Evolutionary conservation across 108 stramenopile genomes (phyloP), one percentile per base, ranked within the genome.

Genomic region (Discostella stelligeroides): DNA sequence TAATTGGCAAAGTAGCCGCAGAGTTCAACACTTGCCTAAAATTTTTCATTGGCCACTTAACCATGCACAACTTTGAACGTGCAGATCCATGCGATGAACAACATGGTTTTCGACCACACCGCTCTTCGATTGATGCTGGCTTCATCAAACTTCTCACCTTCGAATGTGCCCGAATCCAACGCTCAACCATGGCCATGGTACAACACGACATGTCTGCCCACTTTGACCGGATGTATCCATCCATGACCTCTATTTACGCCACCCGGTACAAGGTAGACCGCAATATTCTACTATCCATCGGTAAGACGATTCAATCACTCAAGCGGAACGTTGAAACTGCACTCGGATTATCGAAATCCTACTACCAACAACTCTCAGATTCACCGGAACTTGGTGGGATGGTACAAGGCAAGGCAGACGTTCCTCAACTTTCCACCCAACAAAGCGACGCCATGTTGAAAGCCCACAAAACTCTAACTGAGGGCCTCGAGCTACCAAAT

Each of bases 1-100:
- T 75, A 1, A 75, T 75, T 2, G 66, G 48, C 2, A 13, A 66
- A 29, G 15, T 67, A 3, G 47, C 40, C n/a, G 49, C 62, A 7
- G 72, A 73, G 5, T 64, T 73, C 56, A 73, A 73, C 17, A 73
- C 72, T 42, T 40, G 53, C 25, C n/a, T 73, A 6, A 64, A 73
- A 39, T 24, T 54, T 10, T 29, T 55, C 34, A 63, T 73, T 24
- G 49, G 56, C 7, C 18, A 48, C 11, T 12, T 60, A 28, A 4
- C 65, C 1, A 40, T 65, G 10, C 8, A 21, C 2, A 74, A 74
- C 9, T 30, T 43, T 15, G 73, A 74, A 40, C 1, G 11, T 11
- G n/a, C 40, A 1, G 39, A 34, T 4, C 47, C 40, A 0, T 14
- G 40, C n/a, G 48, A 61, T 3, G 65, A 66, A 15, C 72, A 73